Percentiles rank a stretch among this genome's conserved stretches.
Conservation (phyloP, 768 basidiomycete species). For the Chalciporus chontae region DNA sequence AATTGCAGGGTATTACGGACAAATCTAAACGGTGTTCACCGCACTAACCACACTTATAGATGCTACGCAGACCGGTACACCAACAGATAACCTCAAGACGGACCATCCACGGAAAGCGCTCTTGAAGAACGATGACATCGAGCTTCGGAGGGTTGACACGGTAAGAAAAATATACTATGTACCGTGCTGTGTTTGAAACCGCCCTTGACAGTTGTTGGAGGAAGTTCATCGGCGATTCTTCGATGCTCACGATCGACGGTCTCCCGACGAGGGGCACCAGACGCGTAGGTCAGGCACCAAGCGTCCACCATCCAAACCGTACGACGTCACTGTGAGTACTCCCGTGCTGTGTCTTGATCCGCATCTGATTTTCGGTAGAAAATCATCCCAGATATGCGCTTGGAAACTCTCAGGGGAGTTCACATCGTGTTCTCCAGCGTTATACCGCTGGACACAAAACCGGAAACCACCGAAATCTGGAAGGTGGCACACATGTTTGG, state of each 20-base stretch:
- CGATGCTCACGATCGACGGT: slow-evolving; percentile 51
- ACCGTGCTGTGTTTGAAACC: neutral
- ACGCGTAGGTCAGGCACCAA: slow-evolving; percentile 21
- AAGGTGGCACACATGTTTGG: slow-evolving; percentile 84
- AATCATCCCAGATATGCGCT: slow-evolving; percentile 82
- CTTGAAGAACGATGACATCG: slow-evolving; percentile 82
- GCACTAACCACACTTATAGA: slow-evolving; percentile 8
- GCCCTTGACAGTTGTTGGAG: slow-evolving; percentile 59
- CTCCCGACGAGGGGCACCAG: slow-evolving; percentile 26
- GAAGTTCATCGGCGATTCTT: slow-evolving; percentile 81
- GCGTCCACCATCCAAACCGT: slow-evolving; percentile 34
- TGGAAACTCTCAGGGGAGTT: slow-evolving; percentile 70
- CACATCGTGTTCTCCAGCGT: slow-evolving; percentile 92
- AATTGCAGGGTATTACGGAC: slow-evolving; percentile 49
- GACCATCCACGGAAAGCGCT: slow-evolving; percentile 68
- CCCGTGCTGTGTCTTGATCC: neutral
- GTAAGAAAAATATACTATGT: slow-evolving; percentile 39
- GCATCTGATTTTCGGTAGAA: slow-evolving; percentile 39
- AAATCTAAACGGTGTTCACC: neutral
- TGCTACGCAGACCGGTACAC: slow-evolving; percentile 12
- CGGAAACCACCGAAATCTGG: slow-evolving; percentile 84
- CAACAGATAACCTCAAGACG: slow-evolving; percentile 25
- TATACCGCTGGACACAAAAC: slow-evolving; percentile 82
- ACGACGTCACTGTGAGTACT: slow-evolving; percentile 77
- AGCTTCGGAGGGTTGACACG: slow-evolving; percentile 73